phyloP scores from a whole-genome alignment of 2,329 filamentous ascomycete species.

The Cladobotryum protrusum region DNA sequence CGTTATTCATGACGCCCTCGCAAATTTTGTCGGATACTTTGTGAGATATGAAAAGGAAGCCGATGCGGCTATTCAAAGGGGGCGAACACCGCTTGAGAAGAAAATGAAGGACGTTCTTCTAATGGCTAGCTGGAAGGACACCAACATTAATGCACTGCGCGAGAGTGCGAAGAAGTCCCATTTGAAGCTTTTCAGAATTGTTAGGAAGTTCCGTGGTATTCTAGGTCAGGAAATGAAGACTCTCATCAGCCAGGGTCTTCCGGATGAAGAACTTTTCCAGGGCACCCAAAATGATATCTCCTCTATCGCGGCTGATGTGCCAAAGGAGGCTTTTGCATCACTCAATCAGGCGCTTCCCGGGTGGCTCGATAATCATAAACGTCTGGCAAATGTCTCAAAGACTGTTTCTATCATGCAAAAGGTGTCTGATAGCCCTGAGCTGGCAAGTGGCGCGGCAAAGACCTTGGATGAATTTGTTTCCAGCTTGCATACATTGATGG shows the following conservation, averaged over 20 bases:
- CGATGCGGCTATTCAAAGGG: constrained; percentile 57
- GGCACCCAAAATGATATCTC: constrained; percentile 1
- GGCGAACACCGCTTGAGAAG: constrained; percentile 75
- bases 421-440: constrained; percentile 47
- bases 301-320: constrained; percentile 7
- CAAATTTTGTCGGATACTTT: constrained; percentile 74
- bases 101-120: constrained; percentile 90
- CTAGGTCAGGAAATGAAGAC: constrained; percentile 69
- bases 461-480: constrained; percentile 63
- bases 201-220: constrained; percentile 80
- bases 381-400: constrained; percentile 63
- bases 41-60: constrained; percentile 62
- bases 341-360: constrained; percentile 26
- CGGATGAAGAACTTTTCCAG: constrained; percentile 37
- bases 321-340: constrained; percentile 14
- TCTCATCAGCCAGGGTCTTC: constrained; percentile 55
- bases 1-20: constrained; percentile 57
- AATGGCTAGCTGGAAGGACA: constrained; percentile 95
- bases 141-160: constrained; percentile 80
- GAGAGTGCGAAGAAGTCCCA: constrained; percentile 90
- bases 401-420: constrained; percentile 71
- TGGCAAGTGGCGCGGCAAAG: constrained; percentile 48
- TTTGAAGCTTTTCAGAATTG: constrained; percentile 82
- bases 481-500: constrained; percentile 60
- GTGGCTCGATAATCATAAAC: constrained; percentile 45